These are phyloP conservation scores for Lactifluus pinguis DNA, from an alignment of 768 basidiomycete genomes.

Conservation along the genomic window DNA sequence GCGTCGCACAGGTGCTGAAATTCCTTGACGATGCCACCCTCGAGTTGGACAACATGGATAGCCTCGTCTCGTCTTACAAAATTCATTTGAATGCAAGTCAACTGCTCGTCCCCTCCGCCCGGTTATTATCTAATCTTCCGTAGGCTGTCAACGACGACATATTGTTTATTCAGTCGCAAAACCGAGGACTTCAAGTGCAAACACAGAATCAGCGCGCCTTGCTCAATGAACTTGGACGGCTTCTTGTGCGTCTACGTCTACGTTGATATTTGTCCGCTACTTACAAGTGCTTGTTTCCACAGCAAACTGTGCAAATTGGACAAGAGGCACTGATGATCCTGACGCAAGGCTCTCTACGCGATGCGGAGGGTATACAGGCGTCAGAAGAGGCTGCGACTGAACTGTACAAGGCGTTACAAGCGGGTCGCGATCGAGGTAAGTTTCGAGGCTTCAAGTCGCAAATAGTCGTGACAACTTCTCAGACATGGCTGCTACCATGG, in stretches of 20 bases:
- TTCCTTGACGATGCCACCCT: slow-evolving; percentile 82
- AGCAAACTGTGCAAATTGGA: slow-evolving; percentile 96
- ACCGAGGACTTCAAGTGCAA: slow-evolving; percentile 93
- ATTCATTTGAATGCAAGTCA: slow-evolving; percentile 84
- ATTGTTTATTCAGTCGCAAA: slow-evolving; percentile 90
- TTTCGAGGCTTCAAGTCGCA: not conserved
- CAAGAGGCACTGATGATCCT: slow-evolving; percentile 62
- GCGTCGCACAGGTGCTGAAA: slow-evolving; percentile 76
- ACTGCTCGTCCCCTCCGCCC: not conserved
- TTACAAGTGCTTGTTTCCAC: not conserved
- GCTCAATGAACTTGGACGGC: slow-evolving; percentile 75
- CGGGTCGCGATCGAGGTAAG: slow-evolving; percentile 79
- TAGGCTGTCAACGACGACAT: slow-evolving; percentile 96
- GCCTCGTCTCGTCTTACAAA: slow-evolving; percentile 85
- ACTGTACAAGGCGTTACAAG: slow-evolving; percentile 91
- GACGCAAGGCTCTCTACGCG: slow-evolving; percentile 85
- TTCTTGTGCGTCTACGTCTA: slow-evolving; percentile 44
- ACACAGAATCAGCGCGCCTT: slow-evolving; percentile 90
- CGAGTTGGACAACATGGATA: slow-evolving; percentile 87
- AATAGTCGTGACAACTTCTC: not conserved
- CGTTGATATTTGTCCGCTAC: not conserved
- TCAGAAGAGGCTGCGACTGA: slow-evolving; percentile 79
- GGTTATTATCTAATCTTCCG: slow-evolving; percentile 7
- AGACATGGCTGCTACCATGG: slow-evolving; percentile 98
- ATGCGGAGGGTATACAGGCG: slow-evolving; percentile 58